Conservation (phyloP, 78 protist species). For the Polysphondylium violaceum region DNA sequence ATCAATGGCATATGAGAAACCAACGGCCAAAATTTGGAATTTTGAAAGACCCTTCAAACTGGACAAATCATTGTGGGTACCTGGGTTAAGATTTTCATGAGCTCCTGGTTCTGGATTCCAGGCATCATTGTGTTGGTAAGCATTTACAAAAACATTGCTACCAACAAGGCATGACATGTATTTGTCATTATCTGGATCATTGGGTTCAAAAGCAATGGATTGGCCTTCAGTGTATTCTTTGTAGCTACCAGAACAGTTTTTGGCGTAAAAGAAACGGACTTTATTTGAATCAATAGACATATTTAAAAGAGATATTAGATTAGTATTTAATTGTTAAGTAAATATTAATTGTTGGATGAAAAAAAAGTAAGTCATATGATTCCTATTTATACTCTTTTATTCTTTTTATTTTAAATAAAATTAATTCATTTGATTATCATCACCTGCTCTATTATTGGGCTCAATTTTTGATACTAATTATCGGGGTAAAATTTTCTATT, state of each 20-base stretch:
- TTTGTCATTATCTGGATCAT: constrained; percentile 21
- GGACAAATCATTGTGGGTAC: constrained; percentile 27
- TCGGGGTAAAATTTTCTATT: too few relatives aligned
- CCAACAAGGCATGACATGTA: constrained; percentile 37
- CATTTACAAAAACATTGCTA: neutral
- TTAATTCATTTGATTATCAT: too few relatives aligned
- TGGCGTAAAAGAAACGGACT: constrained; percentile 36
- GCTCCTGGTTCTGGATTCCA: constrained; percentile 38
- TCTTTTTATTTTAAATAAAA: too few relatives aligned
- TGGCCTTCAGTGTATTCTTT: constrained; percentile 11
- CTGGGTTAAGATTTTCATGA: constrained; percentile 6
- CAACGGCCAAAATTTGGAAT: constrained; percentile 27
- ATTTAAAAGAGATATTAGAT: too few relatives aligned
- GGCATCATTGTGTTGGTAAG: constrained; percentile 44
- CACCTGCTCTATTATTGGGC: too few relatives aligned
- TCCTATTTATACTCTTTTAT: too few relatives aligned
- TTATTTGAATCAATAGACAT: constrained; percentile 10
- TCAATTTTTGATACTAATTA: too few relatives aligned
- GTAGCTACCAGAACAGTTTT: constrained; percentile 27
- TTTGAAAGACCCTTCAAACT: constrained; percentile 16
- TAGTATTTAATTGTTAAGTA: too few relatives aligned
- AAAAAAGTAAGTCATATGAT: too few relatives aligned
- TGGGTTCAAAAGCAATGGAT: neutral
- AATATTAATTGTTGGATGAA: too few relatives aligned
- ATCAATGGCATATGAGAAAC: constrained; percentile 45